A percentile compares a stretch with the other conserved stretches of the same genome.
phyloP scores from a whole-genome alignment of 2,329 filamentous ascomycete genomes.

The Talaromyces sp. region DNA sequence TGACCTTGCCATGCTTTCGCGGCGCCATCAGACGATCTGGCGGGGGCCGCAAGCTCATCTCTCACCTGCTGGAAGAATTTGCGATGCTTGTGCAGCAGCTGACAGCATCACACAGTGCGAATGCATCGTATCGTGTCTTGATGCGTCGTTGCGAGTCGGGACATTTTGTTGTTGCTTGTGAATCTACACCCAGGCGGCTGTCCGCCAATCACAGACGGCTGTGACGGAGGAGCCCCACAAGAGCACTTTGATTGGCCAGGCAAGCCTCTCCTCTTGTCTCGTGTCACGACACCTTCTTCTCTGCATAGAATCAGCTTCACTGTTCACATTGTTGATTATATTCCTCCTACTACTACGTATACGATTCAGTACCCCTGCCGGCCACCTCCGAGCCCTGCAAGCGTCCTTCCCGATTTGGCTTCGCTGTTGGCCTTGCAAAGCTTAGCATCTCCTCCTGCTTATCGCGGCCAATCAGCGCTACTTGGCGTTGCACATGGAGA shows the following conservation, averaged over 20 bases:
- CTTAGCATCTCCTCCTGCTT: neutral
- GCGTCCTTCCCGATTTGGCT: neutral
- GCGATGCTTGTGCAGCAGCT: neutral
- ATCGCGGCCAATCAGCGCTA: neutral
- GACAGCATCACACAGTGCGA: neutral
- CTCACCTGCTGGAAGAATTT: neutral
- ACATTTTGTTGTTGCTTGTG: neutral
- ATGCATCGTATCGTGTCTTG: neutral
- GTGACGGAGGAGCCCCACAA: neutral
- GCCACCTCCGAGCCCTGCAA: neutral
- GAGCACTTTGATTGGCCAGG: neutral
- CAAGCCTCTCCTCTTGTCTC: neutral
- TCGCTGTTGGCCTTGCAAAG: neutral
- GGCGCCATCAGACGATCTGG: neutral
- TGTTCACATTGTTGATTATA: too few relatives aligned
- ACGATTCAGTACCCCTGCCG: neutral
- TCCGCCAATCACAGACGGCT: neutral
- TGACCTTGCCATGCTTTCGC: constrained; percentile 8
- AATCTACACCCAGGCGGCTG: neutral
- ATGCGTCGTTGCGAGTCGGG: neutral
- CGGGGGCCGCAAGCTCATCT: neutral
- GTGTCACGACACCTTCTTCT: neutral
- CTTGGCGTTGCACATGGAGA: neutral
- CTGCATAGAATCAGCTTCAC: neutral
- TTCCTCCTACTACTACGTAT: too few relatives aligned